Evolutionary conservation across 768 basidiomycete species (phyloP).

Genomic region (Pulveroboletus sp.): DNA sequence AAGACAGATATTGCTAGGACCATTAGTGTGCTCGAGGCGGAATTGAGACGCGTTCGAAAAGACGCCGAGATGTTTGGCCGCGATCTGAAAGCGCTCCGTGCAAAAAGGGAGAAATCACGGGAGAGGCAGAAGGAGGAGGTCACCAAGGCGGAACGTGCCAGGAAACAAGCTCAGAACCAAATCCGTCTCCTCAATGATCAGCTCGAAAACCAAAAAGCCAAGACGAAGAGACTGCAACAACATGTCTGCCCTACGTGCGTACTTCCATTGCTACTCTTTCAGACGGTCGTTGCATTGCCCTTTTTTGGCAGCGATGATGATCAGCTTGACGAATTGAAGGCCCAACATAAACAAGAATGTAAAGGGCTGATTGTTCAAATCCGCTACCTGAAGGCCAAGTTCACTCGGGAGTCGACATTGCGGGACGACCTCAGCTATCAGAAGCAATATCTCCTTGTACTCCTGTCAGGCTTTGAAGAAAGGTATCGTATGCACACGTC

Average conservation of each 20-base stretch:
- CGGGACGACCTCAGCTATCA: constrained; percentile 76
- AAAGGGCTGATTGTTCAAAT: constrained; percentile 90
- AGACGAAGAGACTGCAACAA: constrained; percentile 36
- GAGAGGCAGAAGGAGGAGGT: constrained; percentile 52
- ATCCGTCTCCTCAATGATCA: constrained; percentile 64
- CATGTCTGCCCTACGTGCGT: constrained; percentile 63
- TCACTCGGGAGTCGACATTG: constrained; percentile 77
- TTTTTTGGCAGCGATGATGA: constrained; percentile 41
- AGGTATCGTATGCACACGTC: constrained; percentile 41
- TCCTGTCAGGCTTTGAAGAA: constrained; percentile 67
- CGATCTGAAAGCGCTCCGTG: constrained; percentile 63
- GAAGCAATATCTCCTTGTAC: constrained; percentile 77
- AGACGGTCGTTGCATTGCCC: neutral
- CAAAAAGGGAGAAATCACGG: constrained; percentile 63
- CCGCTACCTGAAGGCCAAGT: constrained; percentile 87
- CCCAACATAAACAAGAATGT: constrained; percentile 79
- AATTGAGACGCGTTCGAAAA: constrained; percentile 67
- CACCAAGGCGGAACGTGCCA: constrained; percentile 52
- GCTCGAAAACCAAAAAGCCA: constrained; percentile 48
- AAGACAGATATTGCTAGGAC: constrained; percentile 61
- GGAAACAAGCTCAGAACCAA: constrained; percentile 65
- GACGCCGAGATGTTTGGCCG: constrained; percentile 77
- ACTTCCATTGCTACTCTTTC: neutral
- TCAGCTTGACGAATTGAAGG: constrained; percentile 50
- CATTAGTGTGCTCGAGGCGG: constrained; percentile 65